phyloP scores from a whole-genome alignment of 2,329 filamentous ascomycete genomes.

The Apiospora arundinis region DNA sequence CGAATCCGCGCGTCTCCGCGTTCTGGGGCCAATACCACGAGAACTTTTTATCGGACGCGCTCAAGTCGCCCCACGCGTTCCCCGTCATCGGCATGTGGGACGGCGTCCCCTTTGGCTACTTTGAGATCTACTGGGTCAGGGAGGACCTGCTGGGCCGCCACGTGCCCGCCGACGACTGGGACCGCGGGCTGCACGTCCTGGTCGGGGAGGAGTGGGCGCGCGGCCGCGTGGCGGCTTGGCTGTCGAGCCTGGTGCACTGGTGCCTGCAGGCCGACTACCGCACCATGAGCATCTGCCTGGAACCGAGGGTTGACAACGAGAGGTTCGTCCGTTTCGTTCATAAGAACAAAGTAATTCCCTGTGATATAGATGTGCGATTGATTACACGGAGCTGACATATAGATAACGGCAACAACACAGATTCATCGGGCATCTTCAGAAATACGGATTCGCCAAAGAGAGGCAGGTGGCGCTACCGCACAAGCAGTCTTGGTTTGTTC shows the following conservation, averaged over 20 bases:
- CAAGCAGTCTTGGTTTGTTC: constrained; percentile 89
- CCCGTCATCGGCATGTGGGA: constrained; percentile 95
- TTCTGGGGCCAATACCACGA: constrained; percentile 79
- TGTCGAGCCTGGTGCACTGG: constrained; percentile 87
- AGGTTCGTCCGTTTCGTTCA: constrained; percentile 63
- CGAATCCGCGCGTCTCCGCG: constrained; percentile 79
- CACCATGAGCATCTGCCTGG: constrained; percentile 83
- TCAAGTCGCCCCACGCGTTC: constrained; percentile 78
- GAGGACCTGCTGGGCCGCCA: constrained; percentile 81
- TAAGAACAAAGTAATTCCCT: no score
- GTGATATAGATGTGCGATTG: no score
- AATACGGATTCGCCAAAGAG: constrained; percentile 83
- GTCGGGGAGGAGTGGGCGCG: constrained; percentile 93
- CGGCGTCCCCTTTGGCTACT: constrained; percentile 93
- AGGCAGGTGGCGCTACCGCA: constrained; percentile 87
- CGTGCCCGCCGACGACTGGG: constrained; percentile 77
- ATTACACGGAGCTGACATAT: constrained; percentile 24
- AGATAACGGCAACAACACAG: constrained; percentile 46
- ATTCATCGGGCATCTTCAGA: constrained; percentile 72
- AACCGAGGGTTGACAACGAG: constrained; percentile 89
- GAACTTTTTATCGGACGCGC: constrained; percentile 69
- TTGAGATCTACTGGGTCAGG: constrained; percentile 98
- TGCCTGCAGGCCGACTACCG: constrained; percentile 78
- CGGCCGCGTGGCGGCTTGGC: constrained; percentile 81
- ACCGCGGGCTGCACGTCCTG: constrained; percentile 86